Percentiles rank a stretch among this genome's conserved stretches.
Conservation (phyloP, 176 grass and related monocot species). For the Cenchrus americanus region DNA sequence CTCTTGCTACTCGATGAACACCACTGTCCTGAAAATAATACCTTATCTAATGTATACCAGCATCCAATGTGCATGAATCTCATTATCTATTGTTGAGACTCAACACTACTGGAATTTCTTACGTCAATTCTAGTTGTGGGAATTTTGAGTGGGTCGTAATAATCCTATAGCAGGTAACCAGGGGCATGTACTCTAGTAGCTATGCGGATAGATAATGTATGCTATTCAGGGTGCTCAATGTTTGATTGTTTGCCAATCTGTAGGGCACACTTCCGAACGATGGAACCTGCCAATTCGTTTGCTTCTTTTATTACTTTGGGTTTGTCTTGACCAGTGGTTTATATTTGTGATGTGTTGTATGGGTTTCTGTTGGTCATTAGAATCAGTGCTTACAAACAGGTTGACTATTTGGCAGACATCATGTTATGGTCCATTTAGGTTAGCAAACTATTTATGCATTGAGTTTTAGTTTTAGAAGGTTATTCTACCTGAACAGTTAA, state of each 20-base stretch:
- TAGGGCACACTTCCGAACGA: background rate
- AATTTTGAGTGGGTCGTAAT: background rate
- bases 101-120: constrained; percentile 2
- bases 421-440: background rate
- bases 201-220: constrained; percentile 4
- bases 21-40: background rate
- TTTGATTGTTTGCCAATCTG: background rate
- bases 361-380: background rate
- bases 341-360: background rate
- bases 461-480: constrained; percentile 16
- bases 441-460: background rate
- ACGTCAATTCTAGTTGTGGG: background rate
- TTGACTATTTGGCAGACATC: background rate
- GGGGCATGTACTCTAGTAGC: background rate
- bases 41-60: background rate
- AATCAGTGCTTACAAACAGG: background rate
- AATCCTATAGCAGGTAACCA: background rate
- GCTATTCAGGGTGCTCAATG: background rate
- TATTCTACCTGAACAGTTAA: background rate
- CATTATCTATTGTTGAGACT: background rate
- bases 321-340: background rate
- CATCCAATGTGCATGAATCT: background rate
- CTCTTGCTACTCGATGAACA: constrained; percentile 13
- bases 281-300: too few relatives aligned
- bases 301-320: background rate